These are phyloP conservation scores for Fusarium sp. DNA, from an alignment of 2,329 filamentous ascomycete species.

Conservation along the genomic window DNA sequence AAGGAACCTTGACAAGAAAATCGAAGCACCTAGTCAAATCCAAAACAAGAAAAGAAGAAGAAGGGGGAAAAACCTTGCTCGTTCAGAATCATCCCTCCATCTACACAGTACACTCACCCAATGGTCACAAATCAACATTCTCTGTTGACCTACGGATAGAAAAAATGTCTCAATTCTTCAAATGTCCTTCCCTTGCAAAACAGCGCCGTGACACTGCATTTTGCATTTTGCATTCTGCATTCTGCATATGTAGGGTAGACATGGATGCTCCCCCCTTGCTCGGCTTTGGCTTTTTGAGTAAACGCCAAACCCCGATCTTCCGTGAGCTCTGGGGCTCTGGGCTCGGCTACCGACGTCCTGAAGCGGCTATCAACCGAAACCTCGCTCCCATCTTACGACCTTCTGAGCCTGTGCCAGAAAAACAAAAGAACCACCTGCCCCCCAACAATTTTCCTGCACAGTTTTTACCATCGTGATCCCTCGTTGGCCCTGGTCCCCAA, in stretches of 20 bases:
- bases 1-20: constrained; percentile 3
- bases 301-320: constrained; percentile 41
- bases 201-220: constrained; percentile 28
- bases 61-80: constrained; percentile 19
- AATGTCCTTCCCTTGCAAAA: not conserved
- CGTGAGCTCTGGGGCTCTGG: constrained; percentile 40
- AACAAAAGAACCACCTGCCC: constrained; percentile 46
- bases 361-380: constrained; percentile 29
- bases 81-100: constrained; percentile 16
- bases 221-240: not conserved
- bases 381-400: constrained; percentile 41
- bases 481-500: not conserved
- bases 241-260: not conserved
- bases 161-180: constrained; percentile 40
- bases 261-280: constrained; percentile 23
- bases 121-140: constrained; percentile 28
- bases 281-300: constrained; percentile 33
- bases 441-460: constrained; percentile 37
- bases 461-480: constrained; percentile 24
- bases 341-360: constrained; percentile 48
- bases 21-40: constrained; percentile 4
- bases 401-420: constrained; percentile 12
- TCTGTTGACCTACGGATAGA: constrained; percentile 5
- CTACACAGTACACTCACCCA: constrained; percentile 18
- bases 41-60: no score